Evolutionary conservation across 805 yeast species (phyloP), one percentile per base, ranked within the genome.

Genomic region (Vanderwaltozyma yarrowii): DNA sequence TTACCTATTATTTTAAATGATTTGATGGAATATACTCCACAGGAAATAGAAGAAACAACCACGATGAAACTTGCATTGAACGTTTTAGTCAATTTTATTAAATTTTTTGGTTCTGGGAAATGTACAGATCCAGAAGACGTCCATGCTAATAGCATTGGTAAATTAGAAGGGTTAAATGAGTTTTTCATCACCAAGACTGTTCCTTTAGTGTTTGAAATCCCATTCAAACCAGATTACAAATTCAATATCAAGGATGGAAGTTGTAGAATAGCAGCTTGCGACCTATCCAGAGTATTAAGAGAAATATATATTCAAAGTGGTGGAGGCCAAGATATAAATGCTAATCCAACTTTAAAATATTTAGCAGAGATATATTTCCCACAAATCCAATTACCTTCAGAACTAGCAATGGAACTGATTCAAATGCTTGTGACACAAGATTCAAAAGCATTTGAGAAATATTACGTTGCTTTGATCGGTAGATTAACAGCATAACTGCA

Each of bases 201-300:
- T 3, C 71, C 79, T 35, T 62, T 84, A 38, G 69, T 79, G 26
- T 82, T 86, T 64, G 88, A 85, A 56, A 65, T 86, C 34, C 85
- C 94, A n/a, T 78, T 84, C 56, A 78, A 80, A 47, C 72, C 78
- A 26, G 71, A 71, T 24, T 57, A 57, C 34, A 71, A 69, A 27
- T 78, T 80, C 49, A 74, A 80, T 51, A 64, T 78, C 35, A 74
- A 76, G 45, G 95, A 87, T 57, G 94, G 94, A 4, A 88, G 84
- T 54, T 74, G 73, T 46, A 71, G 89, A 51, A 69, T 78, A 42
- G 69, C 83, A 28, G 78, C 86, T 2, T 74, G 76, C 46, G 98
- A 89, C 52, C 66, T 84, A 12, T 75, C 92, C 1, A 65, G 74
- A 32, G 62, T 86, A 17, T 72, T 88, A 54, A 80, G 76, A 47